Base-by-base conservation (phyloP, 768 basidiomycete genomes). In the Lepiota subincarnata region DNA sequence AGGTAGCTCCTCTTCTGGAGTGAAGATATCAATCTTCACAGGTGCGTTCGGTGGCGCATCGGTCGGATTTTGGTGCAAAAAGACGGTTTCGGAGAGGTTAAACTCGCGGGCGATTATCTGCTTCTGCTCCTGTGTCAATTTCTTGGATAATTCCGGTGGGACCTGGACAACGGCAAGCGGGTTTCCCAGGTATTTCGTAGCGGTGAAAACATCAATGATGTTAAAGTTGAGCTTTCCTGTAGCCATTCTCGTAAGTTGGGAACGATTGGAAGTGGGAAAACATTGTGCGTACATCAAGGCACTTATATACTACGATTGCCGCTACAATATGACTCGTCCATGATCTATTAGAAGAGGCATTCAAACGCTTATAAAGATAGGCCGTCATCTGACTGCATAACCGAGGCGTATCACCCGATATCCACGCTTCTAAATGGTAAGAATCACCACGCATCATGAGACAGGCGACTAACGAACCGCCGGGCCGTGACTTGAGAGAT, bases 71-170 rank as follows among this genome's bases (percentile, higher is more conserved):
- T 71, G 67, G 55, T 77, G 73, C 1, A 73, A 64, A 59, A 77
- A 77, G 26, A 77, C 73, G 0, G 77, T 78, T 46, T 78, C 77
- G 3, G 76, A 75, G 49, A 76, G 67, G 57, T 79, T 77, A 63
- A 79, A 79, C 55, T 78, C 77, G 20, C 69, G 66, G 2, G 77
- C 76, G 50, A 77, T 71, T 11, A 55, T 63, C 50, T 74, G 75
- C 55, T 77, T 77, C 50, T 74, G 67, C 4, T 56, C 41, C 49
- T 73, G 73, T 1, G 73, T 57, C 18, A 75, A 62, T 1, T 54
- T 38, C 1, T 31, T 22, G 40, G 41, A 18, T 6, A 59, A 46
- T 3, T 61, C 52, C 16, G 57, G 57, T 0, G 73, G 72, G 26
- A 75, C 60, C 40, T 66, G 68, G 10, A 76, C 74, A 55, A 77